Evolutionary conservation across 495 filamentous ascomycete species (phyloP).

Genomic region (Darksidea phi): DNA sequence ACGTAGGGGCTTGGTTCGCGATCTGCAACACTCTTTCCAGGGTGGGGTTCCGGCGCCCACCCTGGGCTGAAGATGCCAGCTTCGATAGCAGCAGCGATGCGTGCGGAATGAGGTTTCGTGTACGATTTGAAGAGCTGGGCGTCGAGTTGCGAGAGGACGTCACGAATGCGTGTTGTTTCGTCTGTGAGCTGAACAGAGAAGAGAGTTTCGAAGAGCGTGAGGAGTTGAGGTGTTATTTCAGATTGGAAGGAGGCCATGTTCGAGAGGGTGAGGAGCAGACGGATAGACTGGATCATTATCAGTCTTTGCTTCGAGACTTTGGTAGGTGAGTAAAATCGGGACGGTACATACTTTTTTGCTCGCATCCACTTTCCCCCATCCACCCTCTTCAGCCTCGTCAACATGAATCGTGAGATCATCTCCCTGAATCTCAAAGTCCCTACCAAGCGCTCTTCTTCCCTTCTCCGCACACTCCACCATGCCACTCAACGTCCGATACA

Average conservation of each 20-base stretch:
- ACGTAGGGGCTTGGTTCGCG: slow-evolving; percentile 81
- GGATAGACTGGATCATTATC: slow-evolving; percentile 24
- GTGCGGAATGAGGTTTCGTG: slow-evolving; percentile 67
- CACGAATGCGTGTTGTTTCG: slow-evolving; percentile 82
- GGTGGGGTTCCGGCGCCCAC: slow-evolving; percentile 62
- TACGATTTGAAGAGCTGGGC: slow-evolving; percentile 86
- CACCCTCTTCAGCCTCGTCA: slow-evolving; percentile 11
- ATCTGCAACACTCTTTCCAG: slow-evolving; percentile 49
- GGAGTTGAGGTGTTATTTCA: slow-evolving; percentile 76
- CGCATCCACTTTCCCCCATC: slow-evolving; percentile 54
- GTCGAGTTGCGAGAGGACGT: slow-evolving; percentile 87
- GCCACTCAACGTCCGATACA: slow-evolving; percentile 88
- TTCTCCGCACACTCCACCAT: slow-evolving; percentile 94
- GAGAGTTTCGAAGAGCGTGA: slow-evolving; percentile 79
- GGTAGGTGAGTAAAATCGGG: neutral
- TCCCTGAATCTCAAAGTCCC: slow-evolving; percentile 53
- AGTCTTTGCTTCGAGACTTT: slow-evolving; percentile 5
- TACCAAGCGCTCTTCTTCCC: slow-evolving; percentile 57
- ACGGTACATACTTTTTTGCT: slow-evolving; percentile 63
- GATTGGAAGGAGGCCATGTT: slow-evolving; percentile 79
- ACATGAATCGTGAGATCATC: slow-evolving; percentile 37
- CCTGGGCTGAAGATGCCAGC: slow-evolving; percentile 65
- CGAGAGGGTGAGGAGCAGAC: slow-evolving; percentile 79
- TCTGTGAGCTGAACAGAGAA: slow-evolving; percentile 91
- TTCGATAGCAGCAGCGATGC: slow-evolving; percentile 62